A percentile compares a stretch with the other conserved stretches of the same genome.
These are phyloP conservation scores for Dionaea muscipula DNA, from an alignment of 179 eudicot species.

Conservation along the genomic window DNA sequence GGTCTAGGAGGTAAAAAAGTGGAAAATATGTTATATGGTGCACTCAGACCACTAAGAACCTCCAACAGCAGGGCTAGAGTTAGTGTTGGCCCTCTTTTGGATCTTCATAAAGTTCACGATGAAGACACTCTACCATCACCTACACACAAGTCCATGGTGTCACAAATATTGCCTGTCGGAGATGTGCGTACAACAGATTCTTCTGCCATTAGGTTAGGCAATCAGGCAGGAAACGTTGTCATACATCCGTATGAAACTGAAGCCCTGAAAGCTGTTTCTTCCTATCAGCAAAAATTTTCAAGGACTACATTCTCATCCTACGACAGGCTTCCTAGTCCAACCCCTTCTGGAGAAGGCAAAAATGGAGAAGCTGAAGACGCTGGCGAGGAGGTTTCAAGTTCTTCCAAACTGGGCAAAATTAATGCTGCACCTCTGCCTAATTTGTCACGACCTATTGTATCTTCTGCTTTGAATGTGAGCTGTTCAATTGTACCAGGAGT, in stretches of 20 bases:
- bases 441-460: conserved; percentile 21
- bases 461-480: conserved; percentile 19
- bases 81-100: conserved; percentile 50
- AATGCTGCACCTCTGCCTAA: conserved; percentile 18
- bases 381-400: conserved; percentile 61
- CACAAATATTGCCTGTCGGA: conserved; percentile 12
- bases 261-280: conserved; percentile 70
- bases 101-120: conserved; percentile 83
- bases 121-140: conserved; percentile 93
- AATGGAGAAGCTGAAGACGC: conserved; percentile 41
- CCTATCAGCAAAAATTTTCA: conserved; percentile 86
- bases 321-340: conserved; percentile 89
- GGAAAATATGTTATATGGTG: conserved; percentile 13
- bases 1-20: conserved; percentile 18
- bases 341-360: conserved; percentile 78
- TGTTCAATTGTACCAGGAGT: conserved; percentile 22
- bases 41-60: conserved; percentile 22
- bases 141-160: conserved; percentile 37
- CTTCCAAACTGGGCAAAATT: conserved; percentile 10
- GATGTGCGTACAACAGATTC: conserved; percentile 29
- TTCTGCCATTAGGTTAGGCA: conserved; percentile 10
- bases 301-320: conserved; percentile 36
- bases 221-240: conserved; percentile 15
- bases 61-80: conserved; percentile 37
- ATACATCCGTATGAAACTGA: conserved; percentile 79